Evolutionary conservation across 371 early-diverging fungal species (phyloP), one percentile per base, ranked within the genome.

Genomic region (Rhizopus microsporus): DNA sequence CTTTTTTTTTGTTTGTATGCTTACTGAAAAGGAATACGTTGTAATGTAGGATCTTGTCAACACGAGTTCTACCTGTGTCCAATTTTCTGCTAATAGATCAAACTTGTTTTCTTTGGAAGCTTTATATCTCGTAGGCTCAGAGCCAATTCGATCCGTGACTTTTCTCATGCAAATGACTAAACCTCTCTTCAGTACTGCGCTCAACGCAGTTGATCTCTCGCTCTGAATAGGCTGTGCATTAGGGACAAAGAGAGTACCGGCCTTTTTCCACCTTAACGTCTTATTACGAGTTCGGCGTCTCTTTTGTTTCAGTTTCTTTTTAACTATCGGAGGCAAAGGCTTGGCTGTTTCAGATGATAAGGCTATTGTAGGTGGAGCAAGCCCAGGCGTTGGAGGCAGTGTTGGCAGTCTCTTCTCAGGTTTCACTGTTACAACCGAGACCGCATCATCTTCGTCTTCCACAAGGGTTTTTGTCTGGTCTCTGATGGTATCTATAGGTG

Each of bases 61-160:
- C 0, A 68, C 63, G 3, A 69, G 44, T 7, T 70, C 64, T 3
- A 68, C 45, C 38, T 77, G 78, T 34, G 43, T 64, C 78, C 78
- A 74, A 5, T 68, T 56, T 43, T 71, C 71, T 13, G 60, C 64
- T 6, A 65, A 45, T 23, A 63, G 15, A 33, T 52, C 57, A 45
- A 59, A 60, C 8, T 56, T 47, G 7, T 56, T 56, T 45, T 71
- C 68, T 33, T 59, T 65, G 4, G 63, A 52, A 3, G 71, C 72
- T n/a, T 68, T 65, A 50, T 77, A 74, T 16, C 56, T 59, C 0
- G 68, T 59, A 5, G 74, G 72, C 8, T 66, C 66, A 8, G 65
- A 51, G 1, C 57, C 54, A 12, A 43, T 16, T 10, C 37, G 49
- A 5, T 39, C 49, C 37, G 54, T 54, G 0, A 70, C 54, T 1